These are phyloP conservation scores for Rhizopogon vulgaris DNA, from an alignment of 768 basidiomycete genomes.

Conservation along the genomic window DNA sequence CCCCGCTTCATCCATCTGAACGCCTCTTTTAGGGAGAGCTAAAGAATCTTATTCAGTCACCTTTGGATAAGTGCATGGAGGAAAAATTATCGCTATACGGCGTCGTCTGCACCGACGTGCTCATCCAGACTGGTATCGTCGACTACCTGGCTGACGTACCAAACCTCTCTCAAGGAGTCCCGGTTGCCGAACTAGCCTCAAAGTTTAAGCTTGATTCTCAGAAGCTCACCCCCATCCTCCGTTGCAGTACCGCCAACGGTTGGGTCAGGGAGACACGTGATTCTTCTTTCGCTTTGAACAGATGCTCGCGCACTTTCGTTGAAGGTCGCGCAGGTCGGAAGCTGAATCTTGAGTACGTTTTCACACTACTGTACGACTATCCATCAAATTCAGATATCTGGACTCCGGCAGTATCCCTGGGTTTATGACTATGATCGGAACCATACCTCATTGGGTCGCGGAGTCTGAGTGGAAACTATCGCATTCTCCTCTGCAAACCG, in stretches of 20 bases:
- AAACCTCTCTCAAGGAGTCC: constrained; percentile 3
- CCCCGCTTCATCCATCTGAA: neutral
- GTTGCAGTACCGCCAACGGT: constrained; percentile 10
- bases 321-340: constrained; percentile 11
- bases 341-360: constrained; percentile 6
- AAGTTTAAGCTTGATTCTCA: constrained; percentile 9
- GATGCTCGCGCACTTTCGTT: constrained; percentile 10
- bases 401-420: constrained; percentile 7
- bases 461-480: constrained; percentile 15
- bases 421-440: constrained; percentile 6
- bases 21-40: constrained; percentile 1
- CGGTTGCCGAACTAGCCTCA: constrained; percentile 7
- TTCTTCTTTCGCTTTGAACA: constrained; percentile 12
- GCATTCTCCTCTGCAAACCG: constrained; percentile 17
- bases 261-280: constrained; percentile 16
- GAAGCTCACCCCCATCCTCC: constrained; percentile 12
- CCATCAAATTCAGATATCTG: neutral
- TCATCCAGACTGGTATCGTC: constrained; percentile 12
- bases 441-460: constrained; percentile 5
- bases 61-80: constrained; percentile 1
- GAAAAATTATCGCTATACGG: constrained; percentile 10
- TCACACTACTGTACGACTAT: neutral
- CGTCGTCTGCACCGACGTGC: constrained; percentile 9
- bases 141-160: constrained; percentile 9
- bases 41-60: neutral